Evolutionary conservation across 2,329 filamentous ascomycete species (phyloP).

Genomic region (Penicillium griseofulvum): DNA sequence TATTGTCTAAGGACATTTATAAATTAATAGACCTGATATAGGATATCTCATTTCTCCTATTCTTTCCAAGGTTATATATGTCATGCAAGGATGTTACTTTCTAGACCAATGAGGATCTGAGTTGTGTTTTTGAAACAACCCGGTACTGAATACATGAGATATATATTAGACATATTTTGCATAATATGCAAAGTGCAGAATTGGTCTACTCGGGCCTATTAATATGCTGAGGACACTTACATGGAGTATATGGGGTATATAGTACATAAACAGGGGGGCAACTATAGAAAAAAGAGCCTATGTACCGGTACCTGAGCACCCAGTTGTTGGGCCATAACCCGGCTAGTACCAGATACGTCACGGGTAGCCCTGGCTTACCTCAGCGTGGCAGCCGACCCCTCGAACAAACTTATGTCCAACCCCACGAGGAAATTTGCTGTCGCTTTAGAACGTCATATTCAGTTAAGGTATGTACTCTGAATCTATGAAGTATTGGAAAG

Average conservation of each 20-base stretch:
- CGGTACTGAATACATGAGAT: not conserved
- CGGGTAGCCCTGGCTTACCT: slow-evolving; percentile 13
- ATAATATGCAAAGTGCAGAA: not conserved
- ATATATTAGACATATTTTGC: not conserved
- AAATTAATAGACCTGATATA: not conserved
- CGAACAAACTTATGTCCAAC: slow-evolving; percentile 12
- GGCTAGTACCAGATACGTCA: slow-evolving; percentile 12
- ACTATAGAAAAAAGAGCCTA: not conserved
- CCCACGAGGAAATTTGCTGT: slow-evolving; percentile 14
- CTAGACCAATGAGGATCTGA: not conserved
- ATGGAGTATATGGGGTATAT: not conserved
- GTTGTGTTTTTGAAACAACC: not conserved
- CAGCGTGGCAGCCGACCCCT: slow-evolving; percentile 11
- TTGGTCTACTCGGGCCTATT: not conserved
- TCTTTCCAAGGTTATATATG: not conserved
- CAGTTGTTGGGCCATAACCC: not conserved
- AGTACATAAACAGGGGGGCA: not conserved
- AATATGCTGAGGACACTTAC: too few relatives aligned
- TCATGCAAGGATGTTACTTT: not conserved
- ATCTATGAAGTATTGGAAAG: not conserved
- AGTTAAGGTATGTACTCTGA: slow-evolving; percentile 6
- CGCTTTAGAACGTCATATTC: slow-evolving; percentile 9
- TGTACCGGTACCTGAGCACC: slow-evolving; percentile 9
- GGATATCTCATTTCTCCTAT: not conserved
- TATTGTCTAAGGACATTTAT: not conserved